Evolutionary conservation across 108 stramenopile species (phyloP).

Genomic region (Poteriospumella lacustris): DNA sequence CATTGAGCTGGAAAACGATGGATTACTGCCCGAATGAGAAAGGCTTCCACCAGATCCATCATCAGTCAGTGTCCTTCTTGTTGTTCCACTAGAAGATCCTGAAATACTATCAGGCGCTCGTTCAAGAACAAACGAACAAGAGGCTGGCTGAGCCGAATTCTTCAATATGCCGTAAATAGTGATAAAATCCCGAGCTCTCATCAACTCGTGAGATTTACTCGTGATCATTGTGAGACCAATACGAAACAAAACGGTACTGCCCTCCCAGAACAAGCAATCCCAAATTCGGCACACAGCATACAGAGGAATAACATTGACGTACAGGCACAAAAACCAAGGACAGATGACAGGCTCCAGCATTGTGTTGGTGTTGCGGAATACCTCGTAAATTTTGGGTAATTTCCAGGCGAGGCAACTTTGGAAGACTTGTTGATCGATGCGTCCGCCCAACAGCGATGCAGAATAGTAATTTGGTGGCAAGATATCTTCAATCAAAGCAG

Average conservation of each 20-base stretch:
- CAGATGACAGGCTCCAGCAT: slow-evolving; percentile 2
- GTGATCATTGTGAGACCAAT: slow-evolving; percentile 25
- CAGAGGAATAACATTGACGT: neutral
- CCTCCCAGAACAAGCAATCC: slow-evolving; percentile 24
- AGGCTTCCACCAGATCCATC: too few species aligned
- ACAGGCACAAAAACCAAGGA: slow-evolving; percentile 18
- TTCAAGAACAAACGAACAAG: too few species aligned
- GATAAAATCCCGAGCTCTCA: neutral
- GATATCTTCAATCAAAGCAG: slow-evolving; percentile 24
- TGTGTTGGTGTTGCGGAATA: neutral
- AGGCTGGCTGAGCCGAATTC: neutral
- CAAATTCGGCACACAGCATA: neutral
- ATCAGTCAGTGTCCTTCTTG: too few species aligned
- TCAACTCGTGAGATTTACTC: neutral
- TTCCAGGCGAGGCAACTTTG: slow-evolving; percentile 12
- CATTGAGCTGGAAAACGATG: too few species aligned
- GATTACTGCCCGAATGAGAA: too few species aligned
- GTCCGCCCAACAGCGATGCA: neutral
- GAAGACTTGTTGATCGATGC: slow-evolving; percentile 18
- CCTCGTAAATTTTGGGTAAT: slow-evolving; percentile 5
- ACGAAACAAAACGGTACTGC: slow-evolving; percentile 5
- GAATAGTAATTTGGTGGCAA: slow-evolving; percentile 4
- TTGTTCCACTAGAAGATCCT: too few species aligned
- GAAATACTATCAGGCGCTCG: too few species aligned
- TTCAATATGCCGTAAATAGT: neutral